phyloP scores from a whole-genome alignment of 352 stramenopile genomes.

The Pythium angustatum region DNA sequence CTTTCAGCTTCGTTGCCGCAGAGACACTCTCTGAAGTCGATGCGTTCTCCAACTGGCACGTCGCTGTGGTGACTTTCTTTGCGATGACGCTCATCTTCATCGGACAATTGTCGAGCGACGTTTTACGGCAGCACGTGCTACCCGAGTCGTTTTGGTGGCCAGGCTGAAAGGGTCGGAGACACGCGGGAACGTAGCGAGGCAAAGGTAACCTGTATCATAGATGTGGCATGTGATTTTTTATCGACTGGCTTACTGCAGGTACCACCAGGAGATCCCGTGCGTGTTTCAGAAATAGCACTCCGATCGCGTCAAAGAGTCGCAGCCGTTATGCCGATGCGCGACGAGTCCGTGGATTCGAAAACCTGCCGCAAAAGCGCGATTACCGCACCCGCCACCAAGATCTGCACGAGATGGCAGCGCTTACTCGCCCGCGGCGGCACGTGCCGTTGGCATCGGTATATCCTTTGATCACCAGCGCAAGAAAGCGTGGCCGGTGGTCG shows the following conservation, averaged over 20 bases:
- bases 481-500: not conserved
- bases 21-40: slow-evolving; percentile 83
- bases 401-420: no score
- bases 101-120: slow-evolving; percentile 74
- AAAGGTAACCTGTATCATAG: slow-evolving; percentile 15
- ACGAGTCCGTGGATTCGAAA: not conserved
- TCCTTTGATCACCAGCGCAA: no score
- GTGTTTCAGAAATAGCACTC: not conserved
- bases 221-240: not conserved
- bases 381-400: no score
- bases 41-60: slow-evolving; percentile 81
- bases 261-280: not conserved
- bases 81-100: slow-evolving; percentile 87
- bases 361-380: no score
- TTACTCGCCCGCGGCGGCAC: no score
- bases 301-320: not conserved
- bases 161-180: slow-evolving; percentile 31
- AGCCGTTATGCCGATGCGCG: not conserved
- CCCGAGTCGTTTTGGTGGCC: slow-evolving; percentile 54
- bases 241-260: not conserved
- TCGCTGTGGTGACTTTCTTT: slow-evolving; percentile 70
- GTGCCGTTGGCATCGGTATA: no score
- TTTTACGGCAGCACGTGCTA: slow-evolving; percentile 63
- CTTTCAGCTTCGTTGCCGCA: slow-evolving; percentile 85
- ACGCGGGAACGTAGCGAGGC: not conserved